These are phyloP conservation scores for Apostasia ramifera DNA, from an alignment of 106 monocot species.

Conservation along the genomic window DNA sequence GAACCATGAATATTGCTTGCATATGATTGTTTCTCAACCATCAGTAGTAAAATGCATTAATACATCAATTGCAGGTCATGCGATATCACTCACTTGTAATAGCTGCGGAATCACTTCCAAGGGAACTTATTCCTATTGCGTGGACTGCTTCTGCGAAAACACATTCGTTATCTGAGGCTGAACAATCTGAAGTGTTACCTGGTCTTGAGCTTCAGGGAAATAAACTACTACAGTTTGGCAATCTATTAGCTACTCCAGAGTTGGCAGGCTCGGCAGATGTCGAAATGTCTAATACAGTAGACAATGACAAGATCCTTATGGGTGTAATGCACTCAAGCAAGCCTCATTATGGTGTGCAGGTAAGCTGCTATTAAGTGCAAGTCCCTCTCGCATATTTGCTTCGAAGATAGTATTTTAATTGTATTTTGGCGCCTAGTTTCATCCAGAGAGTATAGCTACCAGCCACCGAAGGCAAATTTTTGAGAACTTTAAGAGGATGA, in stretches of 20 bases:
- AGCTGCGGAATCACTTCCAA: conserved; percentile 59
- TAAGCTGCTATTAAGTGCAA: conserved; percentile 10
- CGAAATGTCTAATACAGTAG: background rate
- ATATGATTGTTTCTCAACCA: too few relatives aligned
- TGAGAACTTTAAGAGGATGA: conserved; percentile 85
- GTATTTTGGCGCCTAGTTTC: conserved; percentile 50
- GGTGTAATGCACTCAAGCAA: conserved; percentile 63
- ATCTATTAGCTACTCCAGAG: background rate
- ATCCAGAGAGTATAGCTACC: conserved; percentile 94
- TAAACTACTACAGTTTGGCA: background rate
- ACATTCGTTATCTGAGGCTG: conserved; percentile 35
- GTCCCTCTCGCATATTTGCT: too few relatives aligned
- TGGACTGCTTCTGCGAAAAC: conserved; percentile 54
- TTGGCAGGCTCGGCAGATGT: background rate
- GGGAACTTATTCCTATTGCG: conserved; percentile 81
- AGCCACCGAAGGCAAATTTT: conserved; percentile 71
- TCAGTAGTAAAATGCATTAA: too few relatives aligned
- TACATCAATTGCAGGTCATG: conserved; percentile 55
- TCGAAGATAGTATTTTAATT: background rate
- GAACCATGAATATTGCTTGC: too few relatives aligned
- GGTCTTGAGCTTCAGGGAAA: background rate
- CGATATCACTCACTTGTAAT: conserved; percentile 92
- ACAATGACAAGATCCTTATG: conserved; percentile 51
- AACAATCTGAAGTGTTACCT: conserved; percentile 12
- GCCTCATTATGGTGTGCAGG: conserved; percentile 97